These are phyloP conservation scores for Aspergillus floridensis DNA, from an alignment of 2,329 filamentous ascomycete genomes.

Conservation along the genomic window DNA sequence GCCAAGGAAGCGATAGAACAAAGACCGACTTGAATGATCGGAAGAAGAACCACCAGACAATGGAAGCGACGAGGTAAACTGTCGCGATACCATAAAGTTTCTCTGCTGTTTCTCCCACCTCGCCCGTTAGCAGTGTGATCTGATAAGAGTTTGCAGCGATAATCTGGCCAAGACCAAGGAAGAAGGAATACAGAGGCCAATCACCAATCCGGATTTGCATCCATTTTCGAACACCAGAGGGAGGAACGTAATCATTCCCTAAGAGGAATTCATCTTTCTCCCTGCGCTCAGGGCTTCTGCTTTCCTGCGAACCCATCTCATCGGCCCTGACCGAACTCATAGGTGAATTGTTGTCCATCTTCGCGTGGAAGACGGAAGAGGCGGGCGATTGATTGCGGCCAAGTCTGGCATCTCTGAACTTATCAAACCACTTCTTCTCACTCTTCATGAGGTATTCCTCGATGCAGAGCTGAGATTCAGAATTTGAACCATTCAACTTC, in stretches of 20 bases:
- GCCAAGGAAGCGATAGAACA: constrained; percentile 59
- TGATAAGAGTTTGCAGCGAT: constrained; percentile 67
- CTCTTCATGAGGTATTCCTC: constrained; percentile 64
- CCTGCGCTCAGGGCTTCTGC: constrained; percentile 36
- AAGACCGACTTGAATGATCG: constrained; percentile 57
- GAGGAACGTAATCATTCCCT: constrained; percentile 55
- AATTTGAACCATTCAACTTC: constrained; percentile 55
- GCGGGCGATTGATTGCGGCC: constrained; percentile 48
- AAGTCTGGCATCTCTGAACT: constrained; percentile 58
- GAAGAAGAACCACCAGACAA: constrained; percentile 64
- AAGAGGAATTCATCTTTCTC: constrained; percentile 57
- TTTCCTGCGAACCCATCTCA: constrained; percentile 32
- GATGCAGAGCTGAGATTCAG: constrained; percentile 59
- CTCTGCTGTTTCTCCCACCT: constrained; percentile 57
- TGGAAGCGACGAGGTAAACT: constrained; percentile 58
- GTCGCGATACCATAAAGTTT: constrained; percentile 61
- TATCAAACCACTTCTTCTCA: constrained; percentile 65
- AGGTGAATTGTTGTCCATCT: constrained; percentile 34
- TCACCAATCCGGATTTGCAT: constrained; percentile 59
- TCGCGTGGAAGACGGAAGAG: constrained; percentile 32
- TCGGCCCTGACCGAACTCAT: constrained; percentile 44
- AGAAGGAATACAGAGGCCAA: constrained; percentile 62
- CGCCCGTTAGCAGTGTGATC: constrained; percentile 64
- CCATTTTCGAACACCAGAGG: constrained; percentile 54
- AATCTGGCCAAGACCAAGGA: constrained; percentile 62